A percentile compares a stretch with the other conserved stretches of the same genome.
phyloP scores from a whole-genome alignment of 495 filamentous ascomycete species.

The Penicillium dipodomyicola region DNA sequence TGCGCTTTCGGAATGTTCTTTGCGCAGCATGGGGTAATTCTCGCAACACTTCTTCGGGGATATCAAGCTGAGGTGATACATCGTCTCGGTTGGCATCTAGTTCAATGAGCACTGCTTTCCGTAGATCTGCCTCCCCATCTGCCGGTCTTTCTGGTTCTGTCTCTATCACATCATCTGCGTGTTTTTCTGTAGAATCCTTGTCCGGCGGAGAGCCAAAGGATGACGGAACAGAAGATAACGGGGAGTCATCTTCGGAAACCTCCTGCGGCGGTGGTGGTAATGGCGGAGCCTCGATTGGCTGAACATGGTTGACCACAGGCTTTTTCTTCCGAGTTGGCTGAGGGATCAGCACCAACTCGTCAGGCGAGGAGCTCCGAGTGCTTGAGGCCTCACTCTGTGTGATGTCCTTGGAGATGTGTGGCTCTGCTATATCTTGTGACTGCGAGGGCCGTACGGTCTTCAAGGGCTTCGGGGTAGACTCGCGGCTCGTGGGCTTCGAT shows the following conservation, averaged over 20 bases:
- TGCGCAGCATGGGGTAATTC: slow-evolving; percentile 34
- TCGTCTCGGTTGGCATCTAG: slow-evolving; percentile 18
- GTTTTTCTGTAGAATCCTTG: slow-evolving; percentile 3
- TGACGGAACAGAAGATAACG: slow-evolving; percentile 45
- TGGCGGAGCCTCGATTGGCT: not conserved
- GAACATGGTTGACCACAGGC: not conserved
- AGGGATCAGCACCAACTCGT: slow-evolving; percentile 32
- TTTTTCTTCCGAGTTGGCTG: slow-evolving; percentile 15
- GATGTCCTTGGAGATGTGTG: not conserved
- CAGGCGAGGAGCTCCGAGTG: slow-evolving; percentile 27
- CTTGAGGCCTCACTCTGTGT: not conserved
- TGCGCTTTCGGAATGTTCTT: slow-evolving; percentile 61
- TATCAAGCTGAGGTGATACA: slow-evolving; percentile 26
- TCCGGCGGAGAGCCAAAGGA: slow-evolving; percentile 21
- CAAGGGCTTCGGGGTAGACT: slow-evolving; percentile 14
- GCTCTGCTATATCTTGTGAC: not conserved
- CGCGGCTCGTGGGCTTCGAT: slow-evolving; percentile 12
- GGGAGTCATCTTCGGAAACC: slow-evolving; percentile 33
- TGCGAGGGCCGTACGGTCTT: not conserved
- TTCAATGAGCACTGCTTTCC: not conserved
- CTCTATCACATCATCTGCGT: not conserved
- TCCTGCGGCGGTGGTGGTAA: not conserved
- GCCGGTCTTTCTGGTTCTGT: not conserved
- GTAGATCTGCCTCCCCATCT: not conserved
- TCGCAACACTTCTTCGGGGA: slow-evolving; percentile 32